Percentiles rank a stretch among this genome's conserved stretches.
phyloP scores from a whole-genome alignment of 2,329 filamentous ascomycete genomes.

The Metarhizium guizhouense region DNA sequence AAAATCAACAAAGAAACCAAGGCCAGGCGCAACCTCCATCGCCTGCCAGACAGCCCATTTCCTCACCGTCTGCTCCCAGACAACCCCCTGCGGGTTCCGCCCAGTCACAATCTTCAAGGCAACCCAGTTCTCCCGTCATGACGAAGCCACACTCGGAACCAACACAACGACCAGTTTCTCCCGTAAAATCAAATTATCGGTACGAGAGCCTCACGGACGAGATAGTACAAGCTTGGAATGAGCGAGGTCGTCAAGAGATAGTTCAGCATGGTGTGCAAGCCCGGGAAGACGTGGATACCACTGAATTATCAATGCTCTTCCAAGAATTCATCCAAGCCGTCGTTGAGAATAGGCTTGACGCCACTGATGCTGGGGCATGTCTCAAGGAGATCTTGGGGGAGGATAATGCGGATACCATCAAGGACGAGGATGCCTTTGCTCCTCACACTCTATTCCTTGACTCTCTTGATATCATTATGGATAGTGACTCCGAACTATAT shows the following conservation, averaged over 20 bases:
- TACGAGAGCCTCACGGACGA: conserved; percentile 72
- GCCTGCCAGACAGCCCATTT: conserved; percentile 11
- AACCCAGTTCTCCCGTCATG: conserved; percentile 7
- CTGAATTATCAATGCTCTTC: conserved; percentile 63
- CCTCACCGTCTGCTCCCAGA: not conserved
- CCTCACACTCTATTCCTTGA: conserved; percentile 70
- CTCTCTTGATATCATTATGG: conserved; percentile 68
- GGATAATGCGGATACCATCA: conserved; percentile 39
- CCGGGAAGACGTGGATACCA: conserved; percentile 56
- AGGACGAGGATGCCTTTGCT: conserved; percentile 46
- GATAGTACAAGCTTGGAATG: conserved; percentile 57
- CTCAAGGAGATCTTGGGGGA: conserved; percentile 66
- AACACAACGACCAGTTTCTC: conserved; percentile 11
- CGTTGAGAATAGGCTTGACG: conserved; percentile 57
- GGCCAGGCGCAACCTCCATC: conserved; percentile 14
- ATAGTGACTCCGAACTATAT: conserved; percentile 50
- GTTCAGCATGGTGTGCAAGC: conserved; percentile 56
- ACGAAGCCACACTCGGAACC: conserved; percentile 14
- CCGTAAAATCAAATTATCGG: conserved; percentile 44
- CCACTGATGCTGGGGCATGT: conserved; percentile 59
- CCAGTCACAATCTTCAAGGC: conserved; percentile 7
- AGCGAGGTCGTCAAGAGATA: conserved; percentile 56
- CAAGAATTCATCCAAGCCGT: conserved; percentile 78
- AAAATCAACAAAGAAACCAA: conserved; percentile 14
- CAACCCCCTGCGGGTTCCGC: not conserved